Base-by-base conservation (phyloP, 805 yeast species). In the Candida montana region DNA sequence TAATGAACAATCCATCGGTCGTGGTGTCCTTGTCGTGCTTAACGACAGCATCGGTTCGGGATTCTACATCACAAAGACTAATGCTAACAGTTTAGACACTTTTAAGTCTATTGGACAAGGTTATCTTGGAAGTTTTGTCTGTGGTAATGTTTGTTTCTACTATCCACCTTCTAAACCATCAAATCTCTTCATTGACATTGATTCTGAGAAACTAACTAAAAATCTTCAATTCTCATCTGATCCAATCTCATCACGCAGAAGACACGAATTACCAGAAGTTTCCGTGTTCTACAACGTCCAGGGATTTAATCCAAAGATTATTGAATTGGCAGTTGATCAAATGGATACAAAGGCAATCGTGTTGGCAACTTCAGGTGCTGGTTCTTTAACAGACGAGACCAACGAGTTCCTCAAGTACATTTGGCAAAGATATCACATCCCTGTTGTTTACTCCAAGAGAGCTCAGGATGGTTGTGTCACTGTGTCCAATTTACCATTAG, bases 391-490 rank as follows among this genome's bases (percentile, higher is more conserved):
- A 20, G 74, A 70, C 5, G 61, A 55, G 13, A 74, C 81, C 2
- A 75, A 74, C 47, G 64, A 65, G 33, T 59, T 61, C n/a, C 54
- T 71, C 33, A 61, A 67, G 23, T 61, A 65, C 35, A 63, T 67
- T 17, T 69, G 68, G 44, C 52, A 61, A n/a, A 52, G 60, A 23
- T 55, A 65, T 37, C 52, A 61, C 16, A 64, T 77, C 23, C 87
- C 87, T 2, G 68, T 80, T 2, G 67, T 81, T 2, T 80, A 76
- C 54, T 78, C 85, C 27, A 79, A 80, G 53, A 68, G 87, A 54
- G 71, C 85, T 8, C 77, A 75, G 70, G 85, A 80, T 55, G 88
- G 88, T 11, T 76, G 77, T 77, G 81, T 81, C 17, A 83, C 88
- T 2, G 63, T 59, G 26, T 47, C 46, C 5, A 48, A 48, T 31